Evolutionary conservation across 1,139 yeast genomes (phyloP), one percentile per base, ranked within the genome.

Genomic region (Yamadazyma triangularis): DNA sequence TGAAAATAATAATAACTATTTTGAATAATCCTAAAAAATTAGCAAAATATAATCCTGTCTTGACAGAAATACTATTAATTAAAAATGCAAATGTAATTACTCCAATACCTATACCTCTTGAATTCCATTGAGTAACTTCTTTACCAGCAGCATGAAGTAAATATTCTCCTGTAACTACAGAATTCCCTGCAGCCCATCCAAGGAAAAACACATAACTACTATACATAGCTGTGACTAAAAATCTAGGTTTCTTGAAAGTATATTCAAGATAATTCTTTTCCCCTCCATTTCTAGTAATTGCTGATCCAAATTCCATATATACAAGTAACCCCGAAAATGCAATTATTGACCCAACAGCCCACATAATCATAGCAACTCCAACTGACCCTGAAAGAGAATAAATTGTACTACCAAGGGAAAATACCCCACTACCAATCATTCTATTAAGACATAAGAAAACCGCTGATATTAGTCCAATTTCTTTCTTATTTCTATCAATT

Each of bases 351-450:
- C 95, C 95, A 13, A 79, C 74, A 18, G 78, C 73, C 95, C 95
- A 86, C 56, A 86, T 62, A 36, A 82, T 57, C 34, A 86, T 62
- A 2, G 89, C 60, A 27, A 83, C 60, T 13, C 94, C 94, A 10
- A 85, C 85, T 12, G 89, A 79, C 4, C 94, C 93, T 18, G 81
- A 70, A 38, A 79, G 64, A 3, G 64, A 52, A 47, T 70, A 82
- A 38, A 86, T 83, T 13, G 86, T 77, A n/a, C 91, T 77, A 4
- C 93, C 87, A 4, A 89, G 82, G 25, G 91, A 79, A 54, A 86
- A 86, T 31, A 86, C 83, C 53, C 95, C 95, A 8, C 94, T 85
- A 42, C 95, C 95, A 44, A 86, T 70, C 79, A 84, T 84, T 54
- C 94, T 69, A 53, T 85, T 85, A 47, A 84, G 67, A 53, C 83